These are phyloP conservation scores for Comarum palustre DNA, from an alignment of 306 rosid genomes.

Conservation along the genomic window DNA sequence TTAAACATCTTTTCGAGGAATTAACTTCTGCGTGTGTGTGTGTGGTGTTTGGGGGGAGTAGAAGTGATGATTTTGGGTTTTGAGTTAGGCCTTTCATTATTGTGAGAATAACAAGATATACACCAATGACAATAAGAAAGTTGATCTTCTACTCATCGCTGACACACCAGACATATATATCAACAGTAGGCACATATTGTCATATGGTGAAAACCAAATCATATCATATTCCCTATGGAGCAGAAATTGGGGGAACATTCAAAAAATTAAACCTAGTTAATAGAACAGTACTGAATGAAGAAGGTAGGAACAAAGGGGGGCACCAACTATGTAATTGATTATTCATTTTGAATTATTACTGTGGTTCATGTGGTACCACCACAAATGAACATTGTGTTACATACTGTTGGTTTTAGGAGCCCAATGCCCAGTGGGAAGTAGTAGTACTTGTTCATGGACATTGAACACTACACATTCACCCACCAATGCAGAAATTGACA, in stretches of 20 bases:
- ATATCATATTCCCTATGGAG: not conserved
- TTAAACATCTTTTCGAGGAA: not conserved
- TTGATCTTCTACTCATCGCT: not conserved
- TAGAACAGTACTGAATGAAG: no score
- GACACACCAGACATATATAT: no score
- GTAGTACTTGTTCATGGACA: conserved; percentile 10
- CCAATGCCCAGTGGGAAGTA: conserved; percentile 19
- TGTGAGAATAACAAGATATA: not conserved
- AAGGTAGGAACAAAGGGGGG: not conserved
- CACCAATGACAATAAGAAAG: not conserved
- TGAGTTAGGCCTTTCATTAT: not conserved
- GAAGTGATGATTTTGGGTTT: not conserved
- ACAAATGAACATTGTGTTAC: conserved; percentile 11
- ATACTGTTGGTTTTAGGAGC: conserved; percentile 14
- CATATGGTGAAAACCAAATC: not conserved
- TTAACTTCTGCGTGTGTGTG: not conserved
- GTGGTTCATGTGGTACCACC: conserved; percentile 27
- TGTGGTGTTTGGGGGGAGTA: no score
- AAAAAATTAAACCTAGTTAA: no score
- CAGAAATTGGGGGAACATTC: not conserved
- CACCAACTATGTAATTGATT: not conserved
- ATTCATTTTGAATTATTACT: conserved; percentile 4
- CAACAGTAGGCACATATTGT: not conserved
- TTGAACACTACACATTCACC: conserved; percentile 12
- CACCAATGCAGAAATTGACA: conserved; percentile 24